Base-by-base conservation (phyloP, 352 stramenopile genomes). In the Pseudoperonospora humuli region DNA sequence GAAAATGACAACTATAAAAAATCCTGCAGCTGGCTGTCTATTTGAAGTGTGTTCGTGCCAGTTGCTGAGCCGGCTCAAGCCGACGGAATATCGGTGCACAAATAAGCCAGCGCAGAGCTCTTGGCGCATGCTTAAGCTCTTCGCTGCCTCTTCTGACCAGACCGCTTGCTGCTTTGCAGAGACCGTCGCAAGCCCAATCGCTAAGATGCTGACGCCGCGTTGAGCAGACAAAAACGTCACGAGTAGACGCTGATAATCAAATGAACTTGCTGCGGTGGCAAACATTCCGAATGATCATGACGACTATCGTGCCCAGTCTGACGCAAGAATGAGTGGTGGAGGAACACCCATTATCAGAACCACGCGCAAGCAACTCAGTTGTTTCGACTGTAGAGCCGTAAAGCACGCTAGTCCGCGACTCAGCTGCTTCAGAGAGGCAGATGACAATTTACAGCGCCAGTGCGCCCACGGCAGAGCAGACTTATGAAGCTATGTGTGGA, bases 211-310 rank as follows among this genome's bases (percentile, higher is more conserved):
- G 21, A 3, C 20, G n/a, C 9, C 9, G 24, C 27, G 19, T 27
- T 28, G 24, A 39, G 11, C 29, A 35, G 11, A n/a, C 29, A 13
- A 35, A 35, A 38, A 10, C 32, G 15, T 2, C 1, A 38, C 32
- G n/a, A 23, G 10, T 2, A 11, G 5, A n/a, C 28, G 28, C 28
- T 32, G 10, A 8, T 19, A 34, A n/a, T n/a, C n/a, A n/a, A n/a
- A n/a, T n/a, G n/a, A n/a, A 61, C 49, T 45, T 20, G 36, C 34
- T 11, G 13, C 20, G 37, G 28, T 45, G 28, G 29, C 24, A 34
- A 48, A 11, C 46, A 39, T 57, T 62, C 54, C 47, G 47, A 60
- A 50, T 58, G 23, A 46, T 7, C 19, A 21, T 48, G 45, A 38
- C 37, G 39, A 57, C 36, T 38, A 8, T 17, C 11, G 8, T 14